phyloP scores from a whole-genome alignment of 805 yeast species.

The Myxozyma neglecta region DNA sequence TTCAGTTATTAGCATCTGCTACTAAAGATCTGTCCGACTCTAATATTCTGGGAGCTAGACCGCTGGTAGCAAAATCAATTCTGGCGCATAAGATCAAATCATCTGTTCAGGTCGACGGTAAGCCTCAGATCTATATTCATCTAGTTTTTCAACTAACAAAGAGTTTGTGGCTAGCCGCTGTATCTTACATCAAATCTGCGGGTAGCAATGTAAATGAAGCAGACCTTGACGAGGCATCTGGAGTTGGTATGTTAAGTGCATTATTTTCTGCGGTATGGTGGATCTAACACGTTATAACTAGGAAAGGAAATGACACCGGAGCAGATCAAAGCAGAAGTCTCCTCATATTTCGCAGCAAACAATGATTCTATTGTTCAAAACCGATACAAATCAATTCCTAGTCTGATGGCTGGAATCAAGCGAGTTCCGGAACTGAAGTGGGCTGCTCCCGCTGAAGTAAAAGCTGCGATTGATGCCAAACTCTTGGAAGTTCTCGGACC shows the following conservation, averaged over 20 bases:
- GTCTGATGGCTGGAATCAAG: slow-evolving; percentile 74
- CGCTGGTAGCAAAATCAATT: slow-evolving; percentile 60
- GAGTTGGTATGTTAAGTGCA: slow-evolving; percentile 53
- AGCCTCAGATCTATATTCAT: neutral
- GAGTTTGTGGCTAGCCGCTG: slow-evolving; percentile 19
- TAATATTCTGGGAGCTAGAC: slow-evolving; percentile 48
- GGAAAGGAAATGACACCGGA: slow-evolving; percentile 71
- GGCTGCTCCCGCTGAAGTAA: slow-evolving; percentile 86
- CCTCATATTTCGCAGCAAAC: slow-evolving; percentile 58
- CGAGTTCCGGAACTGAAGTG: slow-evolving; percentile 75
- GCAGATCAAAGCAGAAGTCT: slow-evolving; percentile 60
- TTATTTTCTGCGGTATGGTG: neutral
- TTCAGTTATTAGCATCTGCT: slow-evolving; percentile 60
- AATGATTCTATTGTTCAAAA: slow-evolving; percentile 61
- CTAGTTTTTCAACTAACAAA: neutral
- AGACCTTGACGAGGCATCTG: slow-evolving; percentile 57
- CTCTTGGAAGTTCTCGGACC: slow-evolving; percentile 80
- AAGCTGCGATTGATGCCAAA: slow-evolving; percentile 80
- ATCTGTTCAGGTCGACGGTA: slow-evolving; percentile 67
- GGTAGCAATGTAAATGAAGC: slow-evolving; percentile 48
- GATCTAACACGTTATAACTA: neutral
- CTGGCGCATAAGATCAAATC: slow-evolving; percentile 63
- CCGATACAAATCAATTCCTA: slow-evolving; percentile 79
- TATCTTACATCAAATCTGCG: slow-evolving; percentile 63
- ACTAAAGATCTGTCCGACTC: slow-evolving; percentile 34